Evolutionary conservation across 345 rosid species (phyloP), one percentile per base, ranked within the genome.

Genomic region (Salix viminalis): DNA sequence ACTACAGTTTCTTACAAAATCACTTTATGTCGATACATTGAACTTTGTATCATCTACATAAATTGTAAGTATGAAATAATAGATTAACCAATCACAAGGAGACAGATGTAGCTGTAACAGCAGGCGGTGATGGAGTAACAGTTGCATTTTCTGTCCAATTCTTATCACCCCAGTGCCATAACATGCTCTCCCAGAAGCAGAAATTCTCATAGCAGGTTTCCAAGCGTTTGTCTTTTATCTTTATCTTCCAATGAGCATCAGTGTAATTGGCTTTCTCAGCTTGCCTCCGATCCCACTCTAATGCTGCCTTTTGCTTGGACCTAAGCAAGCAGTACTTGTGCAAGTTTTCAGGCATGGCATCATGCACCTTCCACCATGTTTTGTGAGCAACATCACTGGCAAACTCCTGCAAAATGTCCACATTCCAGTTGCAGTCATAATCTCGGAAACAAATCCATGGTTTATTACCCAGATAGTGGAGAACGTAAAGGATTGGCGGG

Each of bases 381-480:
- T 21, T 83, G 75, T 91, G 98, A 7, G 98, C 98, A 28, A 86
- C 89, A 36, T 94, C 92, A 24, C 93, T 91, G 0, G 98, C 97
- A 48, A 90, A 92, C 81, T 91, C 91, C 84, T 87, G 94, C 79
- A 89, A 69, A 50, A 85, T 84, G 76, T 90, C 97, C 44, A 92
- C 96, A 70, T 94, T 94, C 97, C 98, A 94, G 84, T 94, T 94
- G 85, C 98, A 94, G 81, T 94, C 98, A 4, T 92, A 94, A 82
- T 94, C 98, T 74, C 94, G 83, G 86, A 91, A 90, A 83, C 97
- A 94, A 69, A 90, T 69, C 98, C 98, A 94, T 3, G 97, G 98
- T 67, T 94, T 94, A 75, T 81, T 81, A 18, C 98, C 97, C 4
- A 92, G 85, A 79, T 94, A 94, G 84, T 94, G 97, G 71, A 94